These are phyloP conservation scores for Nigrospora oryzae DNA, from an alignment of 2,329 filamentous ascomycete genomes.

Conservation along the genomic window DNA sequence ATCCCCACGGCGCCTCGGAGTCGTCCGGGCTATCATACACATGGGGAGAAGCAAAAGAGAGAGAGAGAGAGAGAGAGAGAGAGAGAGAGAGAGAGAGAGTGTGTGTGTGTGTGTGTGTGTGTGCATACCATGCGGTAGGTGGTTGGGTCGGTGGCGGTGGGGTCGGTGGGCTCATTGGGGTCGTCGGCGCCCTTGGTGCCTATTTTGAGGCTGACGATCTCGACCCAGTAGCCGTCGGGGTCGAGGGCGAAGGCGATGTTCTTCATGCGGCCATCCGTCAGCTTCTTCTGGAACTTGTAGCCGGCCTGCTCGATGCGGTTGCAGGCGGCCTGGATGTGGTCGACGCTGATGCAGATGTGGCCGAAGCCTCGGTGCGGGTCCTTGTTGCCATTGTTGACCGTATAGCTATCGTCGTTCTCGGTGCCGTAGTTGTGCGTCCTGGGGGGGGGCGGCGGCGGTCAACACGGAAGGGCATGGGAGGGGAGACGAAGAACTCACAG, in stretches of 20 bases:
- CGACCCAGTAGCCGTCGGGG: constrained; percentile 82
- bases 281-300: constrained; percentile 91
- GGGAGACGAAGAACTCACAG: constrained; percentile 28
- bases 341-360: constrained; percentile 76
- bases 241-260: constrained; percentile 87
- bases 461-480: too few relatives aligned
- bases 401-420: constrained; percentile 74
- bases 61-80: neutral
- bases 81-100: neutral
- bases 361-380: constrained; percentile 80
- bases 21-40: too few relatives aligned
- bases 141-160: constrained; percentile 54
- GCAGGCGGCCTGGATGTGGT: constrained; percentile 84
- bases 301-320: constrained; percentile 81
- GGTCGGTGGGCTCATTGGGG: constrained; percentile 59
- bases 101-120: too few relatives aligned
- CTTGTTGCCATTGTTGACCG: constrained; percentile 80
- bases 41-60: too few relatives aligned
- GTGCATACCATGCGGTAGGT: constrained; percentile 62
- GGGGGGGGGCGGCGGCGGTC: neutral
- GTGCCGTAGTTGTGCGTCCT: constrained; percentile 74
- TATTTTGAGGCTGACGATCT: constrained; percentile 66
- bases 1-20: too few relatives aligned
- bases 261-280: constrained; percentile 79
- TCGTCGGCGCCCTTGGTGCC: constrained; percentile 38